phyloP scores from a whole-genome alignment of 192 early-diverging fungal genomes.

The Piromyces finnis region DNA sequence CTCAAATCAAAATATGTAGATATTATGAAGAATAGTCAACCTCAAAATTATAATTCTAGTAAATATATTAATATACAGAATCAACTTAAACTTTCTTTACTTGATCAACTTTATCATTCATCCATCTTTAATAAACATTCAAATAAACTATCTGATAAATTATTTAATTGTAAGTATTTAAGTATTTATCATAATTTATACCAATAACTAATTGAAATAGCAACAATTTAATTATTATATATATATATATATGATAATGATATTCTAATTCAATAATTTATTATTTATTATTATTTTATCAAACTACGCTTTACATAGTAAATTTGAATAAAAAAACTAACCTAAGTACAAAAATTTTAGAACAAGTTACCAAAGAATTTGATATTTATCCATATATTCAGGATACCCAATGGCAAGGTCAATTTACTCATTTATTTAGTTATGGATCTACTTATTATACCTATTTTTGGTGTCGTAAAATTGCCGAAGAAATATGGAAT shows the following conservation, averaged over 20 bases:
- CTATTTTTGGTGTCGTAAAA: constrained; percentile 75
- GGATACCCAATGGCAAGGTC: constrained; percentile 71
- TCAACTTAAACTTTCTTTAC: constrained; percentile 76
- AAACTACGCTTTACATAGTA: no score
- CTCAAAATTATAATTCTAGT: constrained; percentile 29
- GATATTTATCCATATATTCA: constrained; percentile 52
- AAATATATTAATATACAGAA: constrained; percentile 61
- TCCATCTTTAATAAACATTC: constrained; percentile 7
- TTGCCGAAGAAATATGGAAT: constrained; percentile 63
- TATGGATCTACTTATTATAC: constrained; percentile 90
- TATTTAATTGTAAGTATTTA: neutral
- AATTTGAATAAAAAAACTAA: no score
- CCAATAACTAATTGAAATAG: no score
- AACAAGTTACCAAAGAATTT: constrained; percentile 33
- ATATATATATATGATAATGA: no score
- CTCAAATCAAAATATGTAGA: constrained; percentile 14
- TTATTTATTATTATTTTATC: no score
- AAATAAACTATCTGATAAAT: neutral
- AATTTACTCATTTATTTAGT: constrained; percentile 76
- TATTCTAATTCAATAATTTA: no score
- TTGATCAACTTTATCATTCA: constrained; percentile 85
- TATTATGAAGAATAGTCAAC: constrained; percentile 17
- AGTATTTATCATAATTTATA: no score
- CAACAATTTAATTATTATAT: no score
- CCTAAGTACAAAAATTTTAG: constrained; percentile 32